These are phyloP conservation scores for Barnettozyma wickerhamii DNA, from an alignment of 805 yeast species.

Conservation along the genomic window DNA sequence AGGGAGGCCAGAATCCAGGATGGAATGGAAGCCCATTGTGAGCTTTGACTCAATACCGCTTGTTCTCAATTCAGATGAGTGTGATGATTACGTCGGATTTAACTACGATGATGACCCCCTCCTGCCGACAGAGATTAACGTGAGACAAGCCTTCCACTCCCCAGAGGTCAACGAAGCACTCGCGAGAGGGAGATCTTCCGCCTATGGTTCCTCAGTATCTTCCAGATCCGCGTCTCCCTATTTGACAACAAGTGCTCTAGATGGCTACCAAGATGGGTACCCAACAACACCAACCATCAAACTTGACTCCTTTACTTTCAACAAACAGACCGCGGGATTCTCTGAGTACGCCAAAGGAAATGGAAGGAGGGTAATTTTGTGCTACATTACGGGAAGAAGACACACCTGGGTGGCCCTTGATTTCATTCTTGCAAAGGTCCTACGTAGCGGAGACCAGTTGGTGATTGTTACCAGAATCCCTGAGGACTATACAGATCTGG, in stretches of 20 bases:
- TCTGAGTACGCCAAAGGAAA: slow-evolving; percentile 7
- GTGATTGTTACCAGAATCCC: slow-evolving; percentile 55
- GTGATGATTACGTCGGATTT: background rate
- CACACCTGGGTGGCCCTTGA: slow-evolving; percentile 77
- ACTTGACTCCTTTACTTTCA: slow-evolving; percentile 13
- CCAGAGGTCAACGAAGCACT: background rate
- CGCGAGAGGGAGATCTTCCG: slow-evolving; percentile 4
- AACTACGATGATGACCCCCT: background rate
- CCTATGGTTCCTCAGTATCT: no score
- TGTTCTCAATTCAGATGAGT: slow-evolving; percentile 4
- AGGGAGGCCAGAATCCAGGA: background rate
- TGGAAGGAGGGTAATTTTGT: slow-evolving; percentile 46
- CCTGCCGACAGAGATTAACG: background rate
- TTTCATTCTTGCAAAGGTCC: slow-evolving; percentile 52
- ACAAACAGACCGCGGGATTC: slow-evolving; percentile 3
- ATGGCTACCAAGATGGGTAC: slow-evolving; percentile 20
- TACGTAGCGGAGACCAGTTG: slow-evolving; percentile 63
- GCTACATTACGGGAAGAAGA: slow-evolving; percentile 39
- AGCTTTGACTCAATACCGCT: slow-evolving; percentile 9
- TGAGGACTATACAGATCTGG: slow-evolving; percentile 4
- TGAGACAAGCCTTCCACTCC: background rate
- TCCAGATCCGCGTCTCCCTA: slow-evolving; percentile 15
- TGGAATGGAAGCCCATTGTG: slow-evolving; percentile 5
- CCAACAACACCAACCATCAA: slow-evolving; percentile 17
- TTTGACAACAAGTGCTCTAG: slow-evolving; percentile 1